Conservation (phyloP, 2,329 filamentous ascomycete genomes). For the Cladosporium halotolerans region DNA sequence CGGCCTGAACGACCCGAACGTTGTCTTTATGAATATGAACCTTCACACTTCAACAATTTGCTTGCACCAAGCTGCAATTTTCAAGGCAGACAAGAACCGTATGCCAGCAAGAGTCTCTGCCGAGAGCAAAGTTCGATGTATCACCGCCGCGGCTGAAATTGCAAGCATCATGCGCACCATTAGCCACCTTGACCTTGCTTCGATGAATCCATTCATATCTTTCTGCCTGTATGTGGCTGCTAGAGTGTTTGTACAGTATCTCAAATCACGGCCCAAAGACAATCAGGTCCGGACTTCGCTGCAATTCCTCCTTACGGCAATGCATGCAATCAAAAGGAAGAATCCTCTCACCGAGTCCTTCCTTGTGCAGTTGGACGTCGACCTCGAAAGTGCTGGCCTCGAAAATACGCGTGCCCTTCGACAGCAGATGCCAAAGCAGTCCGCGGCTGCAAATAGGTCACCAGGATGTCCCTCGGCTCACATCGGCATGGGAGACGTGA, state of each 20-base stretch:
- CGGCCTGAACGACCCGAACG: slow-evolving; percentile 71
- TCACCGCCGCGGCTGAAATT: slow-evolving; percentile 89
- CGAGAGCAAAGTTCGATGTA: slow-evolving; percentile 88
- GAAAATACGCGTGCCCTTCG: slow-evolving; percentile 31
- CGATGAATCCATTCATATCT: slow-evolving; percentile 88
- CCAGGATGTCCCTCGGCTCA: slow-evolving; percentile 17
- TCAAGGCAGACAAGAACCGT: slow-evolving; percentile 87
- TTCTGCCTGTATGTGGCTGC: slow-evolving; percentile 96
- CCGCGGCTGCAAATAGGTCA: slow-evolving; percentile 1
- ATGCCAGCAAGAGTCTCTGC: slow-evolving; percentile 69
- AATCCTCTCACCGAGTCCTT: slow-evolving; percentile 94
- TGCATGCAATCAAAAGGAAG: slow-evolving; percentile 79
- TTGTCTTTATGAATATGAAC: slow-evolving; percentile 93
- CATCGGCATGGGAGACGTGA: slow-evolving; percentile 11
- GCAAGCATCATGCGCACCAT: slow-evolving; percentile 93
- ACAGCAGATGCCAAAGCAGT: slow-evolving; percentile 13
- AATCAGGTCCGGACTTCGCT: slow-evolving; percentile 70
- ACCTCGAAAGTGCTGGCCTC: slow-evolving; percentile 68
- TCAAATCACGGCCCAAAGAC: slow-evolving; percentile 90
- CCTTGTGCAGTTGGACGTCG: slow-evolving; percentile 84
- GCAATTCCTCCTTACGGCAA: slow-evolving; percentile 84
- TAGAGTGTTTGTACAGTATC: slow-evolving; percentile 88
- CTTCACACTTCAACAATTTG: slow-evolving; percentile 96
- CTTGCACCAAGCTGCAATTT: slow-evolving; percentile 95
- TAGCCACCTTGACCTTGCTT: slow-evolving; percentile 77